A percentile compares a stretch with the other conserved stretches of the same genome.
Evolutionary conservation across 148 eudicot species (phyloP).

Genomic region (Camellia sinensis): DNA sequence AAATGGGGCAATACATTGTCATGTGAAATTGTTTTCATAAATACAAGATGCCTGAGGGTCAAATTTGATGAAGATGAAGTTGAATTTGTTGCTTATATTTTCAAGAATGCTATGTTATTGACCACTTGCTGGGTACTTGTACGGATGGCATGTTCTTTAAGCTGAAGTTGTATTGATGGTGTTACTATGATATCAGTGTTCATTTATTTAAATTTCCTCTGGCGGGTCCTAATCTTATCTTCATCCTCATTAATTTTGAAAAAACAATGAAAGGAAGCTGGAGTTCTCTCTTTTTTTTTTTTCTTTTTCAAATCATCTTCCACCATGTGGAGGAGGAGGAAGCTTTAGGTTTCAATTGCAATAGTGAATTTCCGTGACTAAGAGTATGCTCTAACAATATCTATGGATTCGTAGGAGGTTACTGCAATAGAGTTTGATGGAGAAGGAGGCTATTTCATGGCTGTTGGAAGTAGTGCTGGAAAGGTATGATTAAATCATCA

Average conservation of each 20-base stretch:
- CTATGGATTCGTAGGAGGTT: conserved; percentile 49
- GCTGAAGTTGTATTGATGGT: not conserved
- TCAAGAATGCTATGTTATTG: not conserved
- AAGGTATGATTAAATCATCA: conserved; percentile 48
- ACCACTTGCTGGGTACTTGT: not conserved
- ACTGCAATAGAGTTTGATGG: conserved; percentile 88
- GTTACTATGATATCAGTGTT: not conserved
- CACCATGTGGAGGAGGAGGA: not conserved
- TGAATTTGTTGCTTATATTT: not conserved
- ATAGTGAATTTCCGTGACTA: not conserved
- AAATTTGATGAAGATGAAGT: not conserved
- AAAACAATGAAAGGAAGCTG: not conserved
- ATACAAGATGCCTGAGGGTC: not conserved
- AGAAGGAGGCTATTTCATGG: conserved; percentile 82
- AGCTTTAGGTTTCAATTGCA: not conserved
- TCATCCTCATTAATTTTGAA: not conserved
- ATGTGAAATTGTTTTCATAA: not conserved
- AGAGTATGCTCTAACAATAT: conserved; percentile 17
- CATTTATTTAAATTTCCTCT: not conserved
- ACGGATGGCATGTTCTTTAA: not conserved
- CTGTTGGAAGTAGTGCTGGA: conserved; percentile 93
- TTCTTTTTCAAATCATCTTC: not conserved
- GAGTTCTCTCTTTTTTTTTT: not conserved
- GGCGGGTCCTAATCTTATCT: not conserved
- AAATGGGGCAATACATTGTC: not conserved